Conservation (phyloP, 176 grass and related monocot genomes). For the Chloris gayana region DNA sequence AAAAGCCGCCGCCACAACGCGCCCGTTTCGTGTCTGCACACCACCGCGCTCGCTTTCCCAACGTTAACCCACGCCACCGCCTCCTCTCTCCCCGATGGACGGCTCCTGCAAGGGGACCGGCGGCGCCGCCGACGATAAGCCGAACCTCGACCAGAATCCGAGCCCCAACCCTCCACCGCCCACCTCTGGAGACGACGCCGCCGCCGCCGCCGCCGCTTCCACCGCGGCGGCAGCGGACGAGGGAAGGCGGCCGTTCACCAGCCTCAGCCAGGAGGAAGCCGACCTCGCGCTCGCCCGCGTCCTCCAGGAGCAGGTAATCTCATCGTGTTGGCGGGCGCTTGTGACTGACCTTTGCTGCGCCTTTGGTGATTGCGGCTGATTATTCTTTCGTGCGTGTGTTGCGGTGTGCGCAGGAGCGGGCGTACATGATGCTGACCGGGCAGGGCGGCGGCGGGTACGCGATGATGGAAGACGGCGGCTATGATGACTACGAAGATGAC, state of each 20-base stretch:
- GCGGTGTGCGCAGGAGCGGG: conserved; percentile 73
- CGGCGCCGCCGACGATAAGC: conserved; percentile 47
- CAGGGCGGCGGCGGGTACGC: conserved; percentile 68
- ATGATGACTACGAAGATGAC: conserved; percentile 63
- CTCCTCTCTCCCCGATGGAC: conserved; percentile 49
- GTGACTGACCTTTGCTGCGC: too few species aligned
- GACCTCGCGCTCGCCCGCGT: conserved; percentile 94
- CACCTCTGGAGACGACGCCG: not conserved
- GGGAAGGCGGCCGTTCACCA: conserved; percentile 74
- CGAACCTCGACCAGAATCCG: conserved; percentile 41
- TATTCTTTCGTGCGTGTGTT: not conserved
- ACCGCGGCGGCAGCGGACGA: not conserved
- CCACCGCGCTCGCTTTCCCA: not conserved
- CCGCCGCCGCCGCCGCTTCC: not conserved
- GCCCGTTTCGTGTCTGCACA: too few species aligned
- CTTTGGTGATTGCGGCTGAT: not conserved
- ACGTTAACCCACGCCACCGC: not conserved
- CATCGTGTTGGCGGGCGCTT: too few species aligned
- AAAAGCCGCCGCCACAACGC: too few species aligned
- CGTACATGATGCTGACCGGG: conserved; percentile 81
- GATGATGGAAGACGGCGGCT: conserved; percentile 56
- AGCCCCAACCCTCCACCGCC: conserved; percentile 20
- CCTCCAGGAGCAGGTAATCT: conserved; percentile 82
- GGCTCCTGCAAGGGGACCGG: conserved; percentile 46
- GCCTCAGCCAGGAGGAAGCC: conserved; percentile 94